phyloP scores from a whole-genome alignment of 2,329 filamentous ascomycete species.

The Stylonectria norvegica region DNA sequence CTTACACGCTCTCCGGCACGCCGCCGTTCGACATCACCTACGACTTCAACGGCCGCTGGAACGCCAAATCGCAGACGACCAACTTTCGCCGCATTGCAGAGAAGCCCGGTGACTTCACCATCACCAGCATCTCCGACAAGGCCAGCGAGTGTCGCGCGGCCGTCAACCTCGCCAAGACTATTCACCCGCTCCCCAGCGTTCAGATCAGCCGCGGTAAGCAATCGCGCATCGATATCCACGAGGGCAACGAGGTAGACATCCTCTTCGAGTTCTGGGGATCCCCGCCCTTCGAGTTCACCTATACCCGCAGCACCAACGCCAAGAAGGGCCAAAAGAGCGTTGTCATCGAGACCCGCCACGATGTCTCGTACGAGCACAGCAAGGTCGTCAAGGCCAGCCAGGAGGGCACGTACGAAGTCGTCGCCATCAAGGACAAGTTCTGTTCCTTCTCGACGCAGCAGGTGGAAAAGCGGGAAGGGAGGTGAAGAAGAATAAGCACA shows the following conservation, averaged over 20 bases:
- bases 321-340: conserved; percentile 73
- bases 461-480: conserved; percentile 48
- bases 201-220: conserved; percentile 81
- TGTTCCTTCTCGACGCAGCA: conserved; percentile 81
- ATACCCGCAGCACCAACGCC: conserved; percentile 84
- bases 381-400: conserved; percentile 83
- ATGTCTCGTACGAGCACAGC: conserved; percentile 74
- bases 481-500: conserved; percentile 13
- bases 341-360: conserved; percentile 87
- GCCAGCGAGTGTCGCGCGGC: conserved; percentile 83
- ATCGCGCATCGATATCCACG: conserved; percentile 86
- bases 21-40: conserved; percentile 93
- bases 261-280: conserved; percentile 93
- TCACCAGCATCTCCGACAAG: conserved; percentile 82
- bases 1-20: conserved; percentile 85
- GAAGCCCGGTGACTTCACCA: conserved; percentile 80
- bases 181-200: conserved; percentile 90
- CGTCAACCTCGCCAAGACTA: conserved; percentile 74
- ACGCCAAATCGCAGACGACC: conserved; percentile 73
- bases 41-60: conserved; percentile 77
- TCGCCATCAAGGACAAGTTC: conserved; percentile 89
- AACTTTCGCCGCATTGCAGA: conserved; percentile 93
- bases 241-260: conserved; percentile 91
- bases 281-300: conserved; percentile 96
- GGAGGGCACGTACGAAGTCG: conserved; percentile 96